Conservation (phyloP, 306 rosid species). For the Hippophae tibetana region DNA sequence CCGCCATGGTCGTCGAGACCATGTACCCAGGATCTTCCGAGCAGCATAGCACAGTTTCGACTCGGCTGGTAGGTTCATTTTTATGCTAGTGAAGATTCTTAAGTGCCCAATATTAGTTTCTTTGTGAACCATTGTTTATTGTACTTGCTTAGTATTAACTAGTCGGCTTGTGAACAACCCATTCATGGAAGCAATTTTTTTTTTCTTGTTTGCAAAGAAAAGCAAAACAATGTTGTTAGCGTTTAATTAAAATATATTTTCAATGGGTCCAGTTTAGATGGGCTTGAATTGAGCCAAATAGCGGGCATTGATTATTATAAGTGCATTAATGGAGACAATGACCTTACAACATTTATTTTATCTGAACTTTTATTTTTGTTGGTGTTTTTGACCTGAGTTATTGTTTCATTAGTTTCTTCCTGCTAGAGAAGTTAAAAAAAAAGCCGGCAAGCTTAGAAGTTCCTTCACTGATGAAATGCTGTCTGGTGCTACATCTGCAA, state of each 20-base stretch:
- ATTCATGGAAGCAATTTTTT: not conserved
- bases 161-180: not conserved
- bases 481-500: slow-evolving; percentile 39
- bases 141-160: not conserved
- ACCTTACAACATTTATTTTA: not conserved
- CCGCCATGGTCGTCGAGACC: slow-evolving; percentile 91
- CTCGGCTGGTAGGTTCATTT: slow-evolving; percentile 62
- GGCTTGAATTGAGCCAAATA: no score
- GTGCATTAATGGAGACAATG: not conserved
- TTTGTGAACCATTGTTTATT: not conserved
- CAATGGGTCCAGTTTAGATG: no score
- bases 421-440: slow-evolving; percentile 63
- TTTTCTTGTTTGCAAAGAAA: no score
- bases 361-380: not conserved
- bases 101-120: not conserved
- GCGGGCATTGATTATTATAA: no score
- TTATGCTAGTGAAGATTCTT: slow-evolving; percentile 10
- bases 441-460: slow-evolving; percentile 58
- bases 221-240: no score
- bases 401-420: slow-evolving; percentile 64
- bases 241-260: no score
- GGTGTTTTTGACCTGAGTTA: not conserved
- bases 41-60: slow-evolving; percentile 63
- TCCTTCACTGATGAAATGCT: slow-evolving; percentile 47
- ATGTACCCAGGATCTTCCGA: slow-evolving; percentile 54